phyloP scores from a whole-genome alignment of 2,329 filamentous ascomycete species.

The Colletotrichum graminicola region DNA sequence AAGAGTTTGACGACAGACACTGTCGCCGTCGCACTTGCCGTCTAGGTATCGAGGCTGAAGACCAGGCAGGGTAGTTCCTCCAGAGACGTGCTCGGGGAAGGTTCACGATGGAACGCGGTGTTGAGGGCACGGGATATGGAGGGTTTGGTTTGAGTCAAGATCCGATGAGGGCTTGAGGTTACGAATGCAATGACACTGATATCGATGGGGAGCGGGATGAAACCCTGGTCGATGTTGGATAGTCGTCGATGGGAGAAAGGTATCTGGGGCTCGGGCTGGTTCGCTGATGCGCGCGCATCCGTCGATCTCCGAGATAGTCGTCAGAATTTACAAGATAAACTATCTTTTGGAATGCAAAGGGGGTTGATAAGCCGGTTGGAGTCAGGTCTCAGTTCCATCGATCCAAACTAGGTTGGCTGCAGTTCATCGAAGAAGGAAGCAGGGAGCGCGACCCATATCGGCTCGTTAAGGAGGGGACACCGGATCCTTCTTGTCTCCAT shows the following conservation, averaged over 20 bases:
- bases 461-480: not conserved
- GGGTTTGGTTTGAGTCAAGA: conserved; percentile 8
- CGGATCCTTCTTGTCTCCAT: not conserved
- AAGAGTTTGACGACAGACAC: not conserved
- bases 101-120: conserved; percentile 20
- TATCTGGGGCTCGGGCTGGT: conserved; percentile 25
- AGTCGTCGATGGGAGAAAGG: not conserved
- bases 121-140: not conserved
- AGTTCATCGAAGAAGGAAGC: not conserved
- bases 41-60: not conserved
- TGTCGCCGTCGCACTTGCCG: not conserved
- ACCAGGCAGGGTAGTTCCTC: not conserved
- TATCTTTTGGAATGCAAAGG: conserved; percentile 6
- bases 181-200: conserved; percentile 2
- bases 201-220: conserved; percentile 26
- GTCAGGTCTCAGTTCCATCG: not conserved
- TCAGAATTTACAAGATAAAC: not conserved
- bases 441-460: not conserved
- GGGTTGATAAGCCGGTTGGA: not conserved
- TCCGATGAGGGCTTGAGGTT: conserved; percentile 9
- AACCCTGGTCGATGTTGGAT: not conserved
- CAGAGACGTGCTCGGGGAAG: not conserved
- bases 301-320: conserved; percentile 18
- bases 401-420: not conserved
- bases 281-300: conserved; percentile 17